Percentiles rank a stretch among this genome's conserved stretches.
Conservation (phyloP, 768 basidiomycete genomes). For the Tulasnella sp. region DNA sequence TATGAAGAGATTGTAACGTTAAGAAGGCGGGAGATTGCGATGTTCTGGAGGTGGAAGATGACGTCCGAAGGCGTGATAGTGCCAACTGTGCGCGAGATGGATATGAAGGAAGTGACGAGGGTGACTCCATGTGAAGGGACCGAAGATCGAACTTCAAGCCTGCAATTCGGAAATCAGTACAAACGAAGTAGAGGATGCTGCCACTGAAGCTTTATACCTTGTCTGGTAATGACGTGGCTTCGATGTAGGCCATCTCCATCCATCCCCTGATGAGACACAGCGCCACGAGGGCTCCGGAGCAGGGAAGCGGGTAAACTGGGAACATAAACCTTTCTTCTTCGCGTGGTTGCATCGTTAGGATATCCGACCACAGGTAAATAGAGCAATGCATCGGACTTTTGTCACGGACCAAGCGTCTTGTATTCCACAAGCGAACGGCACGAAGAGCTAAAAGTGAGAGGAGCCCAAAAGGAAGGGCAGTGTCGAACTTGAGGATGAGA, state of each 20-base stretch:
- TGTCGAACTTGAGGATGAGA: slow-evolving; percentile 92
- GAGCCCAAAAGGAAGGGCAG: slow-evolving; percentile 78
- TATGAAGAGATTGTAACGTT: slow-evolving; percentile 66
- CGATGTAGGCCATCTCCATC: slow-evolving; percentile 77
- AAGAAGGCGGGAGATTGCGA: slow-evolving; percentile 69
- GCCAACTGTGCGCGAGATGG: slow-evolving; percentile 78
- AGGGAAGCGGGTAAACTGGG: slow-evolving; percentile 87
- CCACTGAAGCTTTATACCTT: slow-evolving; percentile 57
- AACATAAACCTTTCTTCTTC: slow-evolving; percentile 99
- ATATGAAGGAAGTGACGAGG: slow-evolving; percentile 73
- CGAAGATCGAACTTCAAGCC: slow-evolving; percentile 67
- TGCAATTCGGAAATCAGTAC: too few relatives aligned
- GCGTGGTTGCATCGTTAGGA: slow-evolving; percentile 81
- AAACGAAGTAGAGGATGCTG: not conserved
- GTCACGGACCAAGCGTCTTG: slow-evolving; percentile 65
- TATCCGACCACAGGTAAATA: slow-evolving; percentile 90
- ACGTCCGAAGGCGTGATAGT: slow-evolving; percentile 89
- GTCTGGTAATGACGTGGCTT: slow-evolving; percentile 81
- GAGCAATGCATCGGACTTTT: slow-evolving; percentile 76
- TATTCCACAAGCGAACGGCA: slow-evolving; percentile 76
- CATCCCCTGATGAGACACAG: slow-evolving; percentile 84
- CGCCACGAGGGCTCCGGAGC: slow-evolving; percentile 92
- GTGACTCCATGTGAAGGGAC: slow-evolving; percentile 74
- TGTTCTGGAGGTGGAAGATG: slow-evolving; percentile 67
- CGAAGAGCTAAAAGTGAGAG: slow-evolving; percentile 75